These are phyloP conservation scores for Trichomonascus vanleenenianus DNA, from an alignment of 805 yeast species.

Conservation along the genomic window DNA sequence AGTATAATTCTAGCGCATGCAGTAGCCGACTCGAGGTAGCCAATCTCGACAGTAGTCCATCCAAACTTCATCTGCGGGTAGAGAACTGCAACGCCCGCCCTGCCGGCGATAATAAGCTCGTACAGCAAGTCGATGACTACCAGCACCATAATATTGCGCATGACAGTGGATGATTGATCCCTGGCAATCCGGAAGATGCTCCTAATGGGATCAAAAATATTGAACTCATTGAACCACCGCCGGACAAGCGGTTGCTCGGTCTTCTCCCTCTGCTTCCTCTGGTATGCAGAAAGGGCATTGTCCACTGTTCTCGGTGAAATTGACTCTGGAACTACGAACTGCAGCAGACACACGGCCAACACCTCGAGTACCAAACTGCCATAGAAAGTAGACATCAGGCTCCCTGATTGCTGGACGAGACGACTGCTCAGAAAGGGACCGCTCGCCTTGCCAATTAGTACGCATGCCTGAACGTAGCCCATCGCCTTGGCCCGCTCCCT, in stretches of 20 bases:
- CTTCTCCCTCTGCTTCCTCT: neutral
- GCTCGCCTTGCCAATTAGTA: conserved; percentile 12
- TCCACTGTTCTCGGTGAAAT: neutral
- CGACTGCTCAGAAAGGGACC: conserved; percentile 13
- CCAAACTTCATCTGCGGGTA: conserved; percentile 25
- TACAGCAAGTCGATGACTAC: conserved; percentile 11
- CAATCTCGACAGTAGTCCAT: conserved; percentile 28
- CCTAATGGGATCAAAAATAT: conserved; percentile 6
- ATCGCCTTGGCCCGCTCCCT: conserved; percentile 12
- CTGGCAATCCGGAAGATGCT: conserved; percentile 4
- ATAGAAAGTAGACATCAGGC: neutral
- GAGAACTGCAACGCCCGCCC: conserved; percentile 17
- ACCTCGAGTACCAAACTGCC: conserved; percentile 3
- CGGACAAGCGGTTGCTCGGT: neutral
- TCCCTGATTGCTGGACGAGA: conserved; percentile 2
- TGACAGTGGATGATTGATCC: neutral
- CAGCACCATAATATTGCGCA: conserved; percentile 10
- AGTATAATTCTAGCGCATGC: conserved; percentile 22
- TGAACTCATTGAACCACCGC: conserved; percentile 1
- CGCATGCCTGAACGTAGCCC: conserved; percentile 13
- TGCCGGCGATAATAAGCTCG: conserved; percentile 12
- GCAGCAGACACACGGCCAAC: conserved; percentile 3
- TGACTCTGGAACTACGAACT: conserved; percentile 10
- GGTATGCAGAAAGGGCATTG: neutral
- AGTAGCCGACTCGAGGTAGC: conserved; percentile 25